Evolutionary conservation across 2,329 filamentous ascomycete genomes (phyloP).

Genomic region (Chaetomium sp.): DNA sequence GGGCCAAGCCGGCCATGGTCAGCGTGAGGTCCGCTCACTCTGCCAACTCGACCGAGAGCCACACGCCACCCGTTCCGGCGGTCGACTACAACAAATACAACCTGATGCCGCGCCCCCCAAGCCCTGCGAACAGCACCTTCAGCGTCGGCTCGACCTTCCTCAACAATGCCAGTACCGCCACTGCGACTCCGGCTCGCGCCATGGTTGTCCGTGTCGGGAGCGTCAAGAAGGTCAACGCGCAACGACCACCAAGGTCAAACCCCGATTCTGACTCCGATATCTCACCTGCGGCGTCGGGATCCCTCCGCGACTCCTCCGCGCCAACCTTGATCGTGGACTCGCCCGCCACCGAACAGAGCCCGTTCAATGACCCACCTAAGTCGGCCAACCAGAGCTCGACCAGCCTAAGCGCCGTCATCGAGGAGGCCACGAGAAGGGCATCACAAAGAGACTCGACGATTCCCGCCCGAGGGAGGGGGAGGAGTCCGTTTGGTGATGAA

Average conservation of each 20-base stretch:
- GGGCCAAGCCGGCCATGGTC: conserved; percentile 85
- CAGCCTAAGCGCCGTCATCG: conserved; percentile 49
- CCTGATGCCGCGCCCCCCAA: conserved; percentile 39
- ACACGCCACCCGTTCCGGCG: conserved; percentile 64
- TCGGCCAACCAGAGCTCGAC: conserved; percentile 33
- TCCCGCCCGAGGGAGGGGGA: conserved; percentile 27
- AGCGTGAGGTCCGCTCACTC: conserved; percentile 71
- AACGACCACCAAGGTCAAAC: conserved; percentile 29
- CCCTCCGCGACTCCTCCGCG: conserved; percentile 36
- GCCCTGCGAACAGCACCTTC: conserved; percentile 50
- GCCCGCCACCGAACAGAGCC: conserved; percentile 46
- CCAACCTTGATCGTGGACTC: conserved; percentile 47
- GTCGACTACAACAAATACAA: conserved; percentile 61
- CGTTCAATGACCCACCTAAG: conserved; percentile 51
- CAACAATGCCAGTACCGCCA: conserved; percentile 55
- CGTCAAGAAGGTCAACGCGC: conserved; percentile 36
- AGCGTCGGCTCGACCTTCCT: conserved; percentile 63
- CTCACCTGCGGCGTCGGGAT: conserved; percentile 16
- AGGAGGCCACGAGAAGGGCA: conserved; percentile 42
- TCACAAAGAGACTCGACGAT: conserved; percentile 32
- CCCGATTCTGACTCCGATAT: conserved; percentile 20
- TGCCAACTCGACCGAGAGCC: conserved; percentile 43
- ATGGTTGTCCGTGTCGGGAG: conserved; percentile 55
- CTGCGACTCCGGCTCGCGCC: conserved; percentile 50
- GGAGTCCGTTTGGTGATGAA: conserved; percentile 53